These are phyloP conservation scores for Chiua virens DNA, from an alignment of 768 basidiomycete genomes.

Conservation along the genomic window DNA sequence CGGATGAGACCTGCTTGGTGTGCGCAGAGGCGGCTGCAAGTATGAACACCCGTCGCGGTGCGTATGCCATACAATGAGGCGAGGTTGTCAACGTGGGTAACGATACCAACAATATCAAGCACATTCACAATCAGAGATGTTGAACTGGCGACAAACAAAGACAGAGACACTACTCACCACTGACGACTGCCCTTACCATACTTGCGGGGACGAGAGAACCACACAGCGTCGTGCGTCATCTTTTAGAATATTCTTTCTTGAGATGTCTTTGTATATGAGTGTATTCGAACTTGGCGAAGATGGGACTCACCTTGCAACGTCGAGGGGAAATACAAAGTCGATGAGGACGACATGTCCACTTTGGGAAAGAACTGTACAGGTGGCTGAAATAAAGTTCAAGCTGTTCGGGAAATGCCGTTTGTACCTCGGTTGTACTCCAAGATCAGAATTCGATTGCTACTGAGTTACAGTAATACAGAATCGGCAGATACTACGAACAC, in stretches of 20 bases:
- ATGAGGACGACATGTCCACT: background rate
- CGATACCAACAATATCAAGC: background rate
- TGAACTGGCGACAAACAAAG: background rate
- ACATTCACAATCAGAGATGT: background rate
- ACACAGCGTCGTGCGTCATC: slow-evolving; percentile 99
- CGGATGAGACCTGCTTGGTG: slow-evolving; percentile 98
- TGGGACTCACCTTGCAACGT: slow-evolving; percentile 22
- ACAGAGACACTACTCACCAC: slow-evolving; percentile 66
- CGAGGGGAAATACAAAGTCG: background rate
- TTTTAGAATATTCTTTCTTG: slow-evolving; percentile 62
- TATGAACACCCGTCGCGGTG: background rate
- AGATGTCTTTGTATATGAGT: background rate
- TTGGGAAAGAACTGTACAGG: slow-evolving; percentile 26
- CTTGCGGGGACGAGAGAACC: slow-evolving; percentile 95
- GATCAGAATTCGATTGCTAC: no score
- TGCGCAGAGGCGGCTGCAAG: slow-evolving; percentile 83
- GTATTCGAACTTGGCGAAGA: background rate
- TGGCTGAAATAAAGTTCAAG: slow-evolving; percentile 24
- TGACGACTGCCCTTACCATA: slow-evolving; percentile 94
- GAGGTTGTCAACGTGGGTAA: background rate
- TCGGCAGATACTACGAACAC: no score
- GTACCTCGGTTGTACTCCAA: no score
- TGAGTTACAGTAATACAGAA: no score
- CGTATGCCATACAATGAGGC: no score
- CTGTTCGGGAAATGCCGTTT: no score